Conservation (phyloP, 179 eudicot genomes). For the Beta lomatogona region DNA sequence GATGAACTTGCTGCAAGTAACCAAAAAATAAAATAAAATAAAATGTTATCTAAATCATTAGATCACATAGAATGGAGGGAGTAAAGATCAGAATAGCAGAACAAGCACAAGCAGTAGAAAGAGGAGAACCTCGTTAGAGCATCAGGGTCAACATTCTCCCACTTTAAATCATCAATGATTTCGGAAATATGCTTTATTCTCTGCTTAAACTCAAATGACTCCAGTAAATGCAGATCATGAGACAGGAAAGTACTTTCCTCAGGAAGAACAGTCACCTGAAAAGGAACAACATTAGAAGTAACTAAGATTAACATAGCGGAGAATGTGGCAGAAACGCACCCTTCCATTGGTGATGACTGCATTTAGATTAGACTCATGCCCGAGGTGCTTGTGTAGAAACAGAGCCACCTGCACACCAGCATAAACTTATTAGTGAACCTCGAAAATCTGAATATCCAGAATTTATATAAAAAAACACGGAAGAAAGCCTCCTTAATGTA, state of each 20-base stretch:
- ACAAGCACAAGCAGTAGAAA: slow-evolving; percentile 3
- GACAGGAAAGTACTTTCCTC: slow-evolving; percentile 62
- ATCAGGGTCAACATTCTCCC: slow-evolving; percentile 91
- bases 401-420: slow-evolving; percentile 60
- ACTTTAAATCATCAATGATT: slow-evolving; percentile 68
- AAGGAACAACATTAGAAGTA: neutral
- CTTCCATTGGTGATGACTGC: slow-evolving; percentile 98
- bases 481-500: neutral
- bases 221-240: slow-evolving; percentile 84
- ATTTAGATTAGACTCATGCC: slow-evolving; percentile 54
- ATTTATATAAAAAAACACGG: neutral
- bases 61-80: slow-evolving; percentile 6
- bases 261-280: slow-evolving; percentile 52
- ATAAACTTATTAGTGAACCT: neutral
- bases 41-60: neutral
- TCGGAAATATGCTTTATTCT: slow-evolving; percentile 79
- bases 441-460: neutral
- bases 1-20: slow-evolving; percentile 73
- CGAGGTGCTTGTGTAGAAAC: slow-evolving; percentile 66
- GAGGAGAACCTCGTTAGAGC: slow-evolving; percentile 69
- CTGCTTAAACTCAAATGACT: slow-evolving; percentile 84
- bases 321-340: slow-evolving; percentile 47
- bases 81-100: neutral
- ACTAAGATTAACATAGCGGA: slow-evolving; percentile 1
- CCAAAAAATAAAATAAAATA: slow-evolving; percentile 8